These are phyloP conservation scores for Penicillium nordicum DNA, from an alignment of 2,329 filamentous ascomycete species.

Conservation along the genomic window DNA sequence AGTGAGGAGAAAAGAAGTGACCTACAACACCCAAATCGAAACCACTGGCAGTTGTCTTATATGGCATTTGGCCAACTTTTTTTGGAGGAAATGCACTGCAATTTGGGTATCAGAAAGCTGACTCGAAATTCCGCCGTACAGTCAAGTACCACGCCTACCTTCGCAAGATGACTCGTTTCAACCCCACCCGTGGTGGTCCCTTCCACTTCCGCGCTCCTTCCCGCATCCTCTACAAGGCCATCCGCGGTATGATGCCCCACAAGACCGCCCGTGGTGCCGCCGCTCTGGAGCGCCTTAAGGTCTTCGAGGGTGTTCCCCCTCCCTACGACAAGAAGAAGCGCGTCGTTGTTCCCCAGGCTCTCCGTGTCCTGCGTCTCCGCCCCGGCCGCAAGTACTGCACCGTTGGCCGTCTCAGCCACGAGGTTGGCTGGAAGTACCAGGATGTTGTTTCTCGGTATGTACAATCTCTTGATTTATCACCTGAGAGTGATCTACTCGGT, in stretches of 20 bases:
- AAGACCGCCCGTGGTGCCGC: constrained; percentile 98
- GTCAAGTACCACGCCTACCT: constrained; percentile 99
- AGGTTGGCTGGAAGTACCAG: constrained; percentile 99
- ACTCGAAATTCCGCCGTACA: constrained; percentile 52
- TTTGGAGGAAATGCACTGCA: constrained; percentile 1
- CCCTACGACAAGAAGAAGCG: constrained; percentile 99
- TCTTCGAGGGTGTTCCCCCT: constrained; percentile 98
- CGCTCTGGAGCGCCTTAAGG: constrained; percentile 97
- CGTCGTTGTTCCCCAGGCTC: constrained; percentile 97
- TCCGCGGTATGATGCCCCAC: constrained; percentile 99
- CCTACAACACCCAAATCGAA: constrained; percentile 1
- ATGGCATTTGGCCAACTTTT: neutral
- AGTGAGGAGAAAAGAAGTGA: constrained; percentile 6
- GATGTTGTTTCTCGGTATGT: constrained; percentile 96
- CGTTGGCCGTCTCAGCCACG: constrained; percentile 93
- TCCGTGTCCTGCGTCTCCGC: constrained; percentile 94
- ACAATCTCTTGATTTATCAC: neutral
- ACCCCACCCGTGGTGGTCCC: constrained; percentile 98
- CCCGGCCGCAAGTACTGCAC: constrained; percentile 99
- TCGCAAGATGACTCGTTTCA: constrained; percentile 99
- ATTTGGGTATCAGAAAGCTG: constrained; percentile 38
- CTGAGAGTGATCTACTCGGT: neutral
- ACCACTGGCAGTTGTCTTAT: neutral
- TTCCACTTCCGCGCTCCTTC: constrained; percentile 99
- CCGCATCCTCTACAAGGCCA: constrained; percentile 99